Evolutionary conservation across 345 rosid genomes (phyloP).

Genomic region (Pelargonium nanum): DNA sequence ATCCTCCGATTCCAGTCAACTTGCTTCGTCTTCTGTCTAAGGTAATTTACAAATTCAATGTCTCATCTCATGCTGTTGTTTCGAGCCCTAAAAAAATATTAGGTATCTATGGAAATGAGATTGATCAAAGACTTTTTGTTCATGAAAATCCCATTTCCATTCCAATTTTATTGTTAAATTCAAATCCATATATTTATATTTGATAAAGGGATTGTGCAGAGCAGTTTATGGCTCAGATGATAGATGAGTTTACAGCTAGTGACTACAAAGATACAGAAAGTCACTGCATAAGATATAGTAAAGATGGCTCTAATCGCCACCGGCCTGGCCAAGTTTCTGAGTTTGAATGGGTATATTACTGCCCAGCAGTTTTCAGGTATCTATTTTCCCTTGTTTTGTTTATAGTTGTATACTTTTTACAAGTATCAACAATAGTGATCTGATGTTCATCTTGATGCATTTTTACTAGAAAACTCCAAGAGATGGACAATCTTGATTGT

Average conservation of each 20-base stretch:
- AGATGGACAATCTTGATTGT: constrained; percentile 30
- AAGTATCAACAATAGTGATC: background rate
- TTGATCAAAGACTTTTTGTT: no score
- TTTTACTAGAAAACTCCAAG: constrained; percentile 29
- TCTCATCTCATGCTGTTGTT: no score
- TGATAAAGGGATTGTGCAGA: background rate
- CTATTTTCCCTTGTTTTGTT: background rate
- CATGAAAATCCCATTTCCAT: no score
- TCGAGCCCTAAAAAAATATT: no score
- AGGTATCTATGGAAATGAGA: no score
- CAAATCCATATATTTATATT: no score
- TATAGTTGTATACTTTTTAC: background rate
- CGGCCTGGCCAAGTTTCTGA: constrained; percentile 10
- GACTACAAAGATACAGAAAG: background rate
- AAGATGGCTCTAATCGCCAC: background rate
- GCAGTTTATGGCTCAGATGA: background rate
- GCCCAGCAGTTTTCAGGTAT: constrained; percentile 48
- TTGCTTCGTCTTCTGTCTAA: background rate
- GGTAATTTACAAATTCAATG: background rate
- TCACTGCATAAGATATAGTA: background rate
- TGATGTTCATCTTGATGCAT: background rate
- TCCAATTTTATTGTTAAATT: no score
- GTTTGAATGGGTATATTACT: constrained; percentile 44
- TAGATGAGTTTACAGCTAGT: background rate
- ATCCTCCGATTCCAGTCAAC: background rate